Evolutionary conservation across 1,139 yeast species (phyloP), one percentile per base, ranked within the genome.

Genomic region (Geotrichum candidum): DNA sequence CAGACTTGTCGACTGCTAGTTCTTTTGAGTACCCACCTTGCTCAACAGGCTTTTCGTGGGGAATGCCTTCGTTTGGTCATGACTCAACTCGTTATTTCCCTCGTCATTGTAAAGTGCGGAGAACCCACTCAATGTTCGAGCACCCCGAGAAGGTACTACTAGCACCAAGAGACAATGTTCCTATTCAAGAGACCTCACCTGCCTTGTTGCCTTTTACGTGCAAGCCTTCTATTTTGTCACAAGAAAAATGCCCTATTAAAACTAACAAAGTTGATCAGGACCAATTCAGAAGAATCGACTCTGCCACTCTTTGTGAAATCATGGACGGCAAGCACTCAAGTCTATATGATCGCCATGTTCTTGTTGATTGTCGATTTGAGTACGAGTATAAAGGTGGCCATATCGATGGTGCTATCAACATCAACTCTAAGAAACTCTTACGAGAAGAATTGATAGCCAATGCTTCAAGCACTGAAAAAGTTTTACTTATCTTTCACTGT

Each of bases 311-410:
- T 71, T 80, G 83, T 66, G 80, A 80, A 53, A 82, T 92, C 52
- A 73, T 91, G 51, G 82, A 81, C 64, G 88, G 91, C 53, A 72
- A 78, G 18, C 83, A 81, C 72, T 68, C 73, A 22, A 76, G 80
- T 41, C 78, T 78, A 57, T 92, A 87, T 72, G 86, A 86, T 66
- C 83, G 85, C 51, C 78, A 83, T 58, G 69, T 83, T 7, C 77
- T 94, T 46, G 79, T 95, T 15, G 99, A 94, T 75, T 91, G 98
- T 72, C 82, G 99, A 58, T 94, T 94, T 71, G 90, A 87, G 68
- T 94, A 94, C 76, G 99, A 94, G 74, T 95, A 77, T 73, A 80
- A 82, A 51, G 98, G 99, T 33, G 99, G 99, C 41, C 99, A 95
- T 74, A 90, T 94, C 57, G 82, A 80, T 54, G 86, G 89, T 55